Percentiles rank a stretch among this genome's conserved stretches.
phyloP scores from a whole-genome alignment of 2,329 filamentous ascomycete genomes.

The Xylaria sp. region DNA sequence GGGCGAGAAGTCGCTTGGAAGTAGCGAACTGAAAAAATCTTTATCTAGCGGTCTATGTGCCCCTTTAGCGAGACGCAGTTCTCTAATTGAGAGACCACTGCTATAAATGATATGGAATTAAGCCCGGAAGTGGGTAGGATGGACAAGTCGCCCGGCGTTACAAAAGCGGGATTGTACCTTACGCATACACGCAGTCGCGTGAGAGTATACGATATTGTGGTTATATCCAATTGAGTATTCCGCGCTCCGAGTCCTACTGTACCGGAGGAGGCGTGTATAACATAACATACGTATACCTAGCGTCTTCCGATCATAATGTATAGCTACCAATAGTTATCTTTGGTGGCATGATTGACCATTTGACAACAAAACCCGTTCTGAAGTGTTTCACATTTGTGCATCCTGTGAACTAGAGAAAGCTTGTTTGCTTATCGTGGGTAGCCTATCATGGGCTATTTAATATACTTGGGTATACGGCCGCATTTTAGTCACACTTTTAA shows the following conservation, averaged over 20 bases:
- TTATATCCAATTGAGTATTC: neutral
- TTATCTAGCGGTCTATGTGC: neutral
- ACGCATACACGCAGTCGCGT: neutral
- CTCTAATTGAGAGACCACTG: neutral
- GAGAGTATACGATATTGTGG: neutral
- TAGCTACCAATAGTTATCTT: neutral
- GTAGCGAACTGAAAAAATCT: neutral
- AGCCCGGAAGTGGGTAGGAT: neutral
- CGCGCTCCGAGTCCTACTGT: neutral
- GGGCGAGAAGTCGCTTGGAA: neutral
- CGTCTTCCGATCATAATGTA: conserved; percentile 10
- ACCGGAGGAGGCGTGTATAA: conserved; percentile 7
- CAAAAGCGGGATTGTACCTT: neutral
- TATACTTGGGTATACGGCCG: too few relatives aligned
- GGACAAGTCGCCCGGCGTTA: neutral
- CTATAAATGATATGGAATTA: neutral
- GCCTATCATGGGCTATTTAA: too few relatives aligned
- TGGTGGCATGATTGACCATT: neutral
- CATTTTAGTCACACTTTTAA: too few relatives aligned
- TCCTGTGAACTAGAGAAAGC: neutral
- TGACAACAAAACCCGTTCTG: too few relatives aligned
- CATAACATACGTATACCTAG: conserved; percentile 4
- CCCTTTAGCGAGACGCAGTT: neutral
- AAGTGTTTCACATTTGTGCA: too few relatives aligned
- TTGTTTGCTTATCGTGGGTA: neutral